Evolutionary conservation across 164 flowering plant genomes (phyloP).

Genomic region (Amborella trichopoda): DNA sequence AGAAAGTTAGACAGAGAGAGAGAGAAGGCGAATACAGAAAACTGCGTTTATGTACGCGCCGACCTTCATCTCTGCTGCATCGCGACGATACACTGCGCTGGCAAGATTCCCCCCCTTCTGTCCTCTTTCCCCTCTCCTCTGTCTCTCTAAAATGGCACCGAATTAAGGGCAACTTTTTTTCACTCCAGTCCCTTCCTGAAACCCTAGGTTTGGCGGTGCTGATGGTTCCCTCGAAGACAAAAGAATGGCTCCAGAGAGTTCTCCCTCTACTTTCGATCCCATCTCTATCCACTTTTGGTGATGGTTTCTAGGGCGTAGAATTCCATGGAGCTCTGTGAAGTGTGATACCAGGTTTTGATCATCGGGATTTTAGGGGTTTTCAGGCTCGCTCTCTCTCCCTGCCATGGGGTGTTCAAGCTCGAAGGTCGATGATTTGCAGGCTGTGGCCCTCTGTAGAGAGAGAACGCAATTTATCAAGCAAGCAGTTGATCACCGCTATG

Average conservation of each 20-base stretch:
- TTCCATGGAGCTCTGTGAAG: neutral
- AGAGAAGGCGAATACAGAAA: no score
- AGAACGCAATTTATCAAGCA: constrained; percentile 29
- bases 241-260: neutral
- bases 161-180: neutral
- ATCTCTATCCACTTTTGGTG: neutral
- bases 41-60: no score
- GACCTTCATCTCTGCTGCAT: constrained; percentile 11
- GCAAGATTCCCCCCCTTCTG: constrained; percentile 12
- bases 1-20: no score
- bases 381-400: neutral
- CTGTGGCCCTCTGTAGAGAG: constrained; percentile 43
- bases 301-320: neutral
- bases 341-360: no score
- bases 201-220: neutral
- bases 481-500: constrained; percentile 26
- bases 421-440: constrained; percentile 32
- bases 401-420: constrained; percentile 46
- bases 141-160: neutral
- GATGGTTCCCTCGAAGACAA: neutral
- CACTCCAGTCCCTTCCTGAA: neutral
- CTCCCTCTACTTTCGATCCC: neutral
- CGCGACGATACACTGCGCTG: constrained; percentile 16
- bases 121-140: constrained; percentile 3
- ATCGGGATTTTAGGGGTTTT: constrained; percentile 1